Conservation (phyloP, 129 eudicot genomes). For the Artemisia annua region DNA sequence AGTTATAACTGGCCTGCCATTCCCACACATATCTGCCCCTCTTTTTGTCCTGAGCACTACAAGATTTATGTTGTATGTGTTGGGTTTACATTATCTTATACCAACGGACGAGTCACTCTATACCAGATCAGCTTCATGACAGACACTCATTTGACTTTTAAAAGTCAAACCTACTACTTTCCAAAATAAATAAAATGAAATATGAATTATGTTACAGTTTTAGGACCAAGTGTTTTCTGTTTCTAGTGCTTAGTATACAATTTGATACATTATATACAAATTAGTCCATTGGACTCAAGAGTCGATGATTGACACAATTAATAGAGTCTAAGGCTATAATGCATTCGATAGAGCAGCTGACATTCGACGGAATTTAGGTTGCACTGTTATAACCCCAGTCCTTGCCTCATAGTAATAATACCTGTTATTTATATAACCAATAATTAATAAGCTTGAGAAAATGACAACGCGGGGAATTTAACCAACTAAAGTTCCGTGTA, state of each 20-base stretch:
- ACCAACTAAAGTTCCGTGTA: background rate
- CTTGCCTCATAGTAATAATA: slow-evolving; percentile 67
- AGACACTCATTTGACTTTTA: background rate
- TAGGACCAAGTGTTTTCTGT: slow-evolving; percentile 4
- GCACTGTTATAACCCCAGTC: slow-evolving; percentile 67
- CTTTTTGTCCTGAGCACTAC: too few relatives aligned
- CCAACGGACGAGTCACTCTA: too few relatives aligned
- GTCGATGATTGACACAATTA: background rate
- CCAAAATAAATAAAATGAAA: background rate
- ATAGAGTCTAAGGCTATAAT: slow-evolving; percentile 2
- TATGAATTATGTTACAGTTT: slow-evolving; percentile 10
- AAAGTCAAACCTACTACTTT: slow-evolving; percentile 10
- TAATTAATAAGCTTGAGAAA: background rate
- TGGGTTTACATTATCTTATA: too few relatives aligned
- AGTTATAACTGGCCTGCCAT: too few relatives aligned
- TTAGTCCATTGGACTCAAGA: background rate
- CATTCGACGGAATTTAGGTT: slow-evolving; percentile 65
- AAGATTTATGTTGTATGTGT: too few relatives aligned
- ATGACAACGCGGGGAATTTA: background rate
- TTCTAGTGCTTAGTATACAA: slow-evolving; percentile 22
- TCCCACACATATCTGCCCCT: too few relatives aligned
- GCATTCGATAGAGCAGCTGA: slow-evolving; percentile 17
- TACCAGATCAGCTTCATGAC: background rate
- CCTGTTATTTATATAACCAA: slow-evolving; percentile 44
- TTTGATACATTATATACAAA: slow-evolving; percentile 4